Percentiles rank a stretch among this genome's conserved stretches.
phyloP scores from a whole-genome alignment of 306 rosid genomes.

The Prosopis cineraria region DNA sequence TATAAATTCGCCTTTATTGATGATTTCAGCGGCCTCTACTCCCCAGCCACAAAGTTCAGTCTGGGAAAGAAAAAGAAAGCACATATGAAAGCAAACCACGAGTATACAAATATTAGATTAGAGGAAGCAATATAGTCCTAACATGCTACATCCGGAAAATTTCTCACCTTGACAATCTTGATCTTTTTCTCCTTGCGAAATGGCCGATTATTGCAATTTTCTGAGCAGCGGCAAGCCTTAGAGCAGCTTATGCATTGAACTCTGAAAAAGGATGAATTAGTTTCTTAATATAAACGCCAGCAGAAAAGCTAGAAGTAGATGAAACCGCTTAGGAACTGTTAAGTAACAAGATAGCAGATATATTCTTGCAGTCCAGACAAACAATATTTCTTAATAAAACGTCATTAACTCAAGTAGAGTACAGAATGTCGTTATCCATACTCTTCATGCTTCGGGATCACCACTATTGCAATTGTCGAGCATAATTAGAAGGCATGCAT shows the following conservation, averaged over 20 bases:
- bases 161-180: conserved; percentile 73
- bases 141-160: conserved; percentile 7
- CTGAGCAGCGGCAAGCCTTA: conserved; percentile 82
- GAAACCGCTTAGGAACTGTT: not conserved
- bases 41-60: conserved; percentile 98
- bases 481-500: conserved; percentile 16
- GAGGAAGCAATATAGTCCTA: not conserved
- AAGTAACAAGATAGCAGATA: not conserved
- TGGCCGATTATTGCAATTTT: conserved; percentile 80
- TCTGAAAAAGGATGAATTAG: conserved; percentile 45
- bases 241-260: conserved; percentile 98
- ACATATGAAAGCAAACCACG: not conserved
- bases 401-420: no score
- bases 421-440: no score
- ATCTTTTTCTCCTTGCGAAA: conserved; percentile 90
- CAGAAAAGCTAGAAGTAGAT: conserved; percentile 6
- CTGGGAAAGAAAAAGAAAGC: conserved; percentile 49
- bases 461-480: not conserved
- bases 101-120: not conserved
- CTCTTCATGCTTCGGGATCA: not conserved
- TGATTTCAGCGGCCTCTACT: conserved; percentile 77
- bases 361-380: not conserved
- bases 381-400: no score
- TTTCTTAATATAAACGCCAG: not conserved
- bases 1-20: conserved; percentile 71